Evolutionary conservation across 176 grass and related monocot genomes (phyloP).

Genomic region (Musa beccarii): DNA sequence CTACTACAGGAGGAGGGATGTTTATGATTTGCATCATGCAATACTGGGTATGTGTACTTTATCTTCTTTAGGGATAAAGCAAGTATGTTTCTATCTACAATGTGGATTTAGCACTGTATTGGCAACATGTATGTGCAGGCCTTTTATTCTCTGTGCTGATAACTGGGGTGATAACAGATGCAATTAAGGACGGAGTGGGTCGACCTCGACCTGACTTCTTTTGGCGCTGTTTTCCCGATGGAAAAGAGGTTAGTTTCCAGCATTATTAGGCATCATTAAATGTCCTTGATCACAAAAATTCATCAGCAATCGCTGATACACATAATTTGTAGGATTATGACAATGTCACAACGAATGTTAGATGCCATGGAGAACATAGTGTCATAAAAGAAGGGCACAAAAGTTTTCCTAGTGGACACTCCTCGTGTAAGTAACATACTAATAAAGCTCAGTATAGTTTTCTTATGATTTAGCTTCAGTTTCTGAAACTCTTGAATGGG

Average conservation of each 20-base stretch:
- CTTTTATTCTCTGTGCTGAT: constrained; percentile 92
- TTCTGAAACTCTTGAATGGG: not conserved
- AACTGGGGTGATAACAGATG: constrained; percentile 91
- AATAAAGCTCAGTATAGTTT: no score
- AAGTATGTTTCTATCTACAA: not conserved
- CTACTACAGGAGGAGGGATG: constrained; percentile 85
- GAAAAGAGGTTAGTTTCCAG: constrained; percentile 48
- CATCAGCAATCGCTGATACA: constrained; percentile 14
- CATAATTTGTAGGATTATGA: constrained; percentile 47
- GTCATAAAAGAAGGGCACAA: constrained; percentile 97
- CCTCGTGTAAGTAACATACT: constrained; percentile 43
- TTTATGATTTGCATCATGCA: constrained; percentile 91
- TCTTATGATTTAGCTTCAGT: not conserved
- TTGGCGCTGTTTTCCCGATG: constrained; percentile 98
- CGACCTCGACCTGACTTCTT: constrained; percentile 93
- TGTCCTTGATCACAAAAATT: not conserved
- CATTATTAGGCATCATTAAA: not conserved
- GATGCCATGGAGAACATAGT: constrained; percentile 70
- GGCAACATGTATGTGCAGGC: constrained; percentile 29
- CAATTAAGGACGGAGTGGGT: constrained; percentile 90
- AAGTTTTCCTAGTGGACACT: constrained; percentile 90
- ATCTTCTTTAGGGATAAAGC: not conserved
- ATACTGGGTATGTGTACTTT: constrained; percentile 55
- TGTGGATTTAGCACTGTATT: not conserved
- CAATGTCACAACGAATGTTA: constrained; percentile 61